These are phyloP conservation scores for Aspergillus steynii DNA, from an alignment of 495 filamentous ascomycete species.

Conservation along the genomic window DNA sequence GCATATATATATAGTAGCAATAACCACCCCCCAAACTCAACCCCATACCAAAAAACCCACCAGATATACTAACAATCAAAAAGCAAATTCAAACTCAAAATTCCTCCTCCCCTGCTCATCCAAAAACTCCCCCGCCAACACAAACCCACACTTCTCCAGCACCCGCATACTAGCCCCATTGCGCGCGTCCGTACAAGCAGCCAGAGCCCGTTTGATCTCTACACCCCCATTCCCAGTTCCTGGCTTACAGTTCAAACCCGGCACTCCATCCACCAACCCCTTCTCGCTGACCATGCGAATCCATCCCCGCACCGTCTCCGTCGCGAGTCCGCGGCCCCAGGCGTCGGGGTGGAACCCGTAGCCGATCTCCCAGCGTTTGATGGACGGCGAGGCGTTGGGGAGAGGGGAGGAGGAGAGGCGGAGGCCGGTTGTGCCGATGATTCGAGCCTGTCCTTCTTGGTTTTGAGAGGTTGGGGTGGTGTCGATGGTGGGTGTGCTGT, in stretches of 20 bases:
- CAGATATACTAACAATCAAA: conserved; percentile 2
- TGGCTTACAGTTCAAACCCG: neutral
- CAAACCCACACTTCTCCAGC: conserved; percentile 22
- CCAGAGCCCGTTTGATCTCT: conserved; percentile 3
- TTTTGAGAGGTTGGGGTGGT: neutral
- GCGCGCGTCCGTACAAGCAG: conserved; percentile 7
- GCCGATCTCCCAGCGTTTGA: conserved; percentile 18
- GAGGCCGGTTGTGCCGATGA: conserved; percentile 7
- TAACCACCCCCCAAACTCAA: too few relatives aligned
- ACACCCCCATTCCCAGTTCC: neutral
- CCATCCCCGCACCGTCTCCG: conserved; percentile 17
- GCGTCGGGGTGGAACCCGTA: conserved; percentile 17
- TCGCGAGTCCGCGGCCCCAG: conserved; percentile 23
- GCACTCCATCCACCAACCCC: neutral
- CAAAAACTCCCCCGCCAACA: conserved; percentile 8
- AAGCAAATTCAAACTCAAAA: conserved; percentile 9
- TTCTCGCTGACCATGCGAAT: neutral
- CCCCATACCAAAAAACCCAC: too few relatives aligned
- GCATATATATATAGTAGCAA: too few relatives aligned
- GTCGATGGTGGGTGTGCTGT: too few relatives aligned
- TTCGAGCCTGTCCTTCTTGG: neutral
- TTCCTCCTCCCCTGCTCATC: conserved; percentile 12
- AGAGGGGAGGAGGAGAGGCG: neutral
- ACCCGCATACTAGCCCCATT: conserved; percentile 18
- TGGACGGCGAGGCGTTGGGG: neutral